Conservation (phyloP, 2,329 filamentous ascomycete species). For the Onygena corvina region DNA sequence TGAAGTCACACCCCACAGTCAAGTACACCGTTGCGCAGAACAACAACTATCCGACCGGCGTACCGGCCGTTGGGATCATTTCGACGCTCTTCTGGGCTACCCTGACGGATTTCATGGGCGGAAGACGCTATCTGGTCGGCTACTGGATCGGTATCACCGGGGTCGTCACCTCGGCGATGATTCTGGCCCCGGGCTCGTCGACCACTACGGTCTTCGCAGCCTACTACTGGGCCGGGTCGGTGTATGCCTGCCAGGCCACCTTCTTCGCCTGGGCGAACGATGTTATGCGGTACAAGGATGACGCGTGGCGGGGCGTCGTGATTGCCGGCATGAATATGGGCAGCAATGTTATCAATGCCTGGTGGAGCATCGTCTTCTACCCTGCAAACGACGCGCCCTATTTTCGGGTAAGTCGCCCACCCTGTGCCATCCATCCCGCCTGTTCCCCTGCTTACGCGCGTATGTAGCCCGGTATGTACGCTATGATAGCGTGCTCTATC, state of each 20-base stretch:
- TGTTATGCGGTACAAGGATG: conserved; percentile 52
- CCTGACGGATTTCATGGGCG: conserved; percentile 52
- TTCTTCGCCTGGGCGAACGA: conserved; percentile 70
- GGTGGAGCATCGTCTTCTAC: conserved; percentile 64
- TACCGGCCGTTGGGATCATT: conserved; percentile 41
- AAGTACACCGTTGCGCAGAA: conserved; percentile 39
- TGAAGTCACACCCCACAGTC: conserved; percentile 37
- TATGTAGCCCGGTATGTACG: conserved; percentile 54
- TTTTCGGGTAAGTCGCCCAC: conserved; percentile 43
- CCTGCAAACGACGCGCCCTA: conserved; percentile 53
- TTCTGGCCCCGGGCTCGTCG: conserved; percentile 43
- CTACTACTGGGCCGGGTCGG: conserved; percentile 58
- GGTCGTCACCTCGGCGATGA: conserved; percentile 49
- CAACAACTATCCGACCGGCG: conserved; percentile 44
- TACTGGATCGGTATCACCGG: conserved; percentile 57
- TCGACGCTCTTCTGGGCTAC: conserved; percentile 58
- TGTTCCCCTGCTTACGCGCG: conserved; percentile 11
- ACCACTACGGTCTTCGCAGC: conserved; percentile 49
- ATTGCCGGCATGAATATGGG: conserved; percentile 61
- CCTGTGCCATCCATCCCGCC: not conserved
- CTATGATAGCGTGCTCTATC: conserved; percentile 55
- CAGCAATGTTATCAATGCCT: conserved; percentile 57
- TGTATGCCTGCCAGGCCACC: conserved; percentile 61
- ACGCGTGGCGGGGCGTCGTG: conserved; percentile 52
- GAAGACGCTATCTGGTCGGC: conserved; percentile 53